Percentiles rank a stretch among this genome's conserved stretches.
phyloP scores from a whole-genome alignment of 495 filamentous ascomycete species.

The Aspergillus bridgeri region DNA sequence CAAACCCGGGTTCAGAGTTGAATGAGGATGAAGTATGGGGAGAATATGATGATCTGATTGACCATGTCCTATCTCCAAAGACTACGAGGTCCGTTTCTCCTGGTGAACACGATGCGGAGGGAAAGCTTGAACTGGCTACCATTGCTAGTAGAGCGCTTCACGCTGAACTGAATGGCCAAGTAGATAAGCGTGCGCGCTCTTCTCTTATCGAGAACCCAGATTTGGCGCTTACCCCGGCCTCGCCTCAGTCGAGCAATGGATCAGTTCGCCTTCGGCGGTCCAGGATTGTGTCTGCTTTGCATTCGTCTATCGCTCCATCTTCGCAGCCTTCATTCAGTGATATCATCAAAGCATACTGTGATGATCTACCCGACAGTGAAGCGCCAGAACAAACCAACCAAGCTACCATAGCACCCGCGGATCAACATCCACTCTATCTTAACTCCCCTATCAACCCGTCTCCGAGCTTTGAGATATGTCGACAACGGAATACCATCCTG shows the following conservation, averaged over 20 bases:
- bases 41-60: constrained; percentile 88
- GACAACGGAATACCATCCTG: constrained; percentile 40
- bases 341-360: constrained; percentile 18
- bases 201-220: constrained; percentile 13
- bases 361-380: background rate
- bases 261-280: constrained; percentile 43
- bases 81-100: constrained; percentile 21
- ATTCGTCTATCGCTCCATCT: constrained; percentile 37
- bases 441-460: constrained; percentile 25
- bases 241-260: constrained; percentile 27
- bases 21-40: constrained; percentile 90
- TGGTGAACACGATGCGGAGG: constrained; percentile 14
- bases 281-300: constrained; percentile 39
- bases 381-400: background rate
- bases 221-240: constrained; percentile 22
- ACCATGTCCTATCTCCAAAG: constrained; percentile 60
- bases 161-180: constrained; percentile 29
- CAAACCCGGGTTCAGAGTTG: constrained; percentile 52
- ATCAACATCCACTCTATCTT: constrained; percentile 30
- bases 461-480: constrained; percentile 29
- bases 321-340: constrained; percentile 41
- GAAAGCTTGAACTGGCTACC: constrained; percentile 36
- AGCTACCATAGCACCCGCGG: constrained; percentile 9
- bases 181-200: constrained; percentile 10
- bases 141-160: constrained; percentile 43